phyloP scores from a whole-genome alignment of 495 filamentous ascomycete species.

The Penicillium daleae region DNA sequence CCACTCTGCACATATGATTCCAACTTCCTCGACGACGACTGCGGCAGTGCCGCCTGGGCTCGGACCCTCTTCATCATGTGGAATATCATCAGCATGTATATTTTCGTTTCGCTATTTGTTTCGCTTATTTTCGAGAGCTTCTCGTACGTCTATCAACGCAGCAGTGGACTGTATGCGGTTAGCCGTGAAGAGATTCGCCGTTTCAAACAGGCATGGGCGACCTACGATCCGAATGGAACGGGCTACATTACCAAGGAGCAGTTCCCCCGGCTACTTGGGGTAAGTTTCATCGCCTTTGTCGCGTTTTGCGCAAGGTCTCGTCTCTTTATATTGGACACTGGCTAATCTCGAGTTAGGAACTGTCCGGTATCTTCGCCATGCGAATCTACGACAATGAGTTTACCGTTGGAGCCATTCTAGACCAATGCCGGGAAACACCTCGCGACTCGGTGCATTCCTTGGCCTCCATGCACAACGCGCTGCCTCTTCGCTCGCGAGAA shows the following conservation, averaged over 20 bases:
- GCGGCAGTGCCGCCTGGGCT: slow-evolving; percentile 87
- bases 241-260: slow-evolving; percentile 91
- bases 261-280: slow-evolving; percentile 87
- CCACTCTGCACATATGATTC: slow-evolving; percentile 73
- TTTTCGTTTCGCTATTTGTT: slow-evolving; percentile 97
- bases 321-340: neutral
- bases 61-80: slow-evolving; percentile 87
- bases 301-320: neutral
- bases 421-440: slow-evolving; percentile 69
- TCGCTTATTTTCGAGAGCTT: slow-evolving; percentile 99
- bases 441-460: slow-evolving; percentile 39
- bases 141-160: slow-evolving; percentile 97
- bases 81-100: slow-evolving; percentile 99
- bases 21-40: slow-evolving; percentile 84
- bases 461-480: slow-evolving; percentile 16
- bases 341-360: slow-evolving; percentile 54
- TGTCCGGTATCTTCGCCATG: slow-evolving; percentile 95
- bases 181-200: slow-evolving; percentile 90
- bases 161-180: slow-evolving; percentile 74
- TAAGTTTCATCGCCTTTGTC: slow-evolving; percentile 42
- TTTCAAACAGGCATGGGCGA: slow-evolving; percentile 99
- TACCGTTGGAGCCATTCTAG: slow-evolving; percentile 79
- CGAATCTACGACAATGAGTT: slow-evolving; percentile 93
- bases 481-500: slow-evolving; percentile 29
- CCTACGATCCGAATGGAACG: slow-evolving; percentile 85